These are phyloP conservation scores for Petunia axillaris DNA, from an alignment of 257 asterid species.

Conservation along the genomic window DNA sequence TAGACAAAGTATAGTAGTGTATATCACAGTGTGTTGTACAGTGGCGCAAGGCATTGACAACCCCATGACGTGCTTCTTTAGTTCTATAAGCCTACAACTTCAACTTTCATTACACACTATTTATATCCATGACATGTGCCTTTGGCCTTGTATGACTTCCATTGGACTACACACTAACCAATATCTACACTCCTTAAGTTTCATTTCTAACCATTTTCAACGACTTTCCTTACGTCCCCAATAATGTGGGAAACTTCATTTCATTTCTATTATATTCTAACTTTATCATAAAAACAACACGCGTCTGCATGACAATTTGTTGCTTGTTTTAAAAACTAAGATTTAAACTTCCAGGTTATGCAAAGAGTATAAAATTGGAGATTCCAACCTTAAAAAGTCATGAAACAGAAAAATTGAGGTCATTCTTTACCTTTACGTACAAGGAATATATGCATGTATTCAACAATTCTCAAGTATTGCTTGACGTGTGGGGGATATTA, in stretches of 20 bases:
- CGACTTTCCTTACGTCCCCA: not conserved
- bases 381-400: conserved; percentile 21
- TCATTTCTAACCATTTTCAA: conserved; percentile 8
- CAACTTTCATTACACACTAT: not conserved
- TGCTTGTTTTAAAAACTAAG: not conserved
- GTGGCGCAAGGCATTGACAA: not conserved
- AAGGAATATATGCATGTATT: conserved; percentile 5
- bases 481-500: not conserved
- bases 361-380: not conserved
- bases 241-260: conserved; percentile 11
- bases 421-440: conserved; percentile 15
- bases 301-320: not conserved
- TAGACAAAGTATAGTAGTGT: not conserved
- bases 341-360: not conserved
- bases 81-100: not conserved
- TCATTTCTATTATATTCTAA: not conserved
- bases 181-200: conserved; percentile 4
- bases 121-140: not conserved
- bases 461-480: conserved; percentile 23
- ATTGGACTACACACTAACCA: conserved; percentile 12
- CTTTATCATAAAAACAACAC: not conserved
- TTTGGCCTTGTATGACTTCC: not conserved
- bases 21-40: not conserved
- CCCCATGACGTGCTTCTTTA: conserved; percentile 15
- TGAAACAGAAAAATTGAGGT: conserved; percentile 4